Evolutionary conservation across 176 grass and related monocot species (phyloP), one percentile per base, ranked within the genome.

Genomic region (Musa itinerans): DNA sequence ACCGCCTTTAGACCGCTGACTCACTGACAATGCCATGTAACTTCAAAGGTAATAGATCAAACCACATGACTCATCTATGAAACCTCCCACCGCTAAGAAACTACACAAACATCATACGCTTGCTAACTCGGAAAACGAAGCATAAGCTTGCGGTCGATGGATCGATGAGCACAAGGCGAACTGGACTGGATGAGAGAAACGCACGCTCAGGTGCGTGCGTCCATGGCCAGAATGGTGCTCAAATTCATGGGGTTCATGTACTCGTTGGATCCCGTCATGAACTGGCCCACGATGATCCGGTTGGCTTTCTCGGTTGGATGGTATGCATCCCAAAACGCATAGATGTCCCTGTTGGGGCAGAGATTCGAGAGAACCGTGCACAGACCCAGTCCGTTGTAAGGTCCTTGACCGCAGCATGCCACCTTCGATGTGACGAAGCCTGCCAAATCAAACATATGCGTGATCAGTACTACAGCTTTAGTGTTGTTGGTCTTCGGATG

Each of bases 261-360:
- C 24, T 98, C 82, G 10, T 19, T 10, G 0, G 53, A 57, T 0
- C 90, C 94, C 0, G 78, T 52, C 80, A 93, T 83, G 84, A 87
- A 89, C 71, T 98, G 88, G 68, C 72, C 11, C 0, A 89, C 88
- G 69, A 98, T 88, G 66, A 93, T 80, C 24, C 86, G 78, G 86
- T 93, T 93, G 3, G 94, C 94, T 50, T 82, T 78, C 86, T 93
- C 94, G 0, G 88, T 87, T 7, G 94, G 94, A 80, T 98, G 94
- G 84, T 83, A 98, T 0, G 90, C 86, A 69, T 98, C 94, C 94
- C 94, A 98, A 86, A 98, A 98, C 1, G 87, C 94, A 43, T 81
- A 89, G 29, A 20, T 0, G 65, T 93, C 63, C 63, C 94, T 68
- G 75, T 98, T 64, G 21, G 83, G 9, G 68, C 94, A 98, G 0